These are phyloP conservation scores for Botrytis sinoallii DNA, from an alignment of 2,329 filamentous ascomycete species.

Conservation along the genomic window DNA sequence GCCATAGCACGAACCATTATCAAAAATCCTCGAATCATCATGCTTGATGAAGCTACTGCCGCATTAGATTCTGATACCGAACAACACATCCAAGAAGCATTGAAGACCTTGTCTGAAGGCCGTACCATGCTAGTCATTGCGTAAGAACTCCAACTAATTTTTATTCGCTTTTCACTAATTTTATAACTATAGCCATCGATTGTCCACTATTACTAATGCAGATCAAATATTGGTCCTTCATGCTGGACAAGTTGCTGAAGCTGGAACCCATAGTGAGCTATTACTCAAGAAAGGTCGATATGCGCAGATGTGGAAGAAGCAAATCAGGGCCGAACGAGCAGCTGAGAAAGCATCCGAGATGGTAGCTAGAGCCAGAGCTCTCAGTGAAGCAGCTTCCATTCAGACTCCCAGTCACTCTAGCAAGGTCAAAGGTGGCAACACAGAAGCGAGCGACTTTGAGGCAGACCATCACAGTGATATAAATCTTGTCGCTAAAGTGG, in stretches of 20 bases:
- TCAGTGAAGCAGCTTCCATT: slow-evolving; percentile 31
- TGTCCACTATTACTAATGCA: slow-evolving; percentile 88
- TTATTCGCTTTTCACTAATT: slow-evolving; percentile 78
- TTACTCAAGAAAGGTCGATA: slow-evolving; percentile 70
- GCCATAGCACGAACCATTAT: slow-evolving; percentile 91
- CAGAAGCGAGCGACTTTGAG: slow-evolving; percentile 35
- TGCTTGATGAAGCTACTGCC: slow-evolving; percentile 90
- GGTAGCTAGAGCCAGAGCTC: slow-evolving; percentile 35
- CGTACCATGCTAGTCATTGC: slow-evolving; percentile 95
- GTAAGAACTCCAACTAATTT: slow-evolving; percentile 46
- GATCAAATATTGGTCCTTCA: slow-evolving; percentile 84
- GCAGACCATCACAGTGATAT: slow-evolving; percentile 27
- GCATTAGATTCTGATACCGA: slow-evolving; percentile 90
- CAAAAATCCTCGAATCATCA: slow-evolving; percentile 87
- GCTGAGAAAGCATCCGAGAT: slow-evolving; percentile 51
- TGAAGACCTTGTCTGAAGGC: slow-evolving; percentile 76
- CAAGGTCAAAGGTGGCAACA: slow-evolving; percentile 32
- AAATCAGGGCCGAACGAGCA: slow-evolving; percentile 73
- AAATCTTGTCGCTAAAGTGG: slow-evolving; percentile 22
- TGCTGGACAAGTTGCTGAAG: slow-evolving; percentile 72
- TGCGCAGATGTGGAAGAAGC: slow-evolving; percentile 81
- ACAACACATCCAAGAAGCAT: slow-evolving; percentile 84
- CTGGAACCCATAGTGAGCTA: slow-evolving; percentile 75
- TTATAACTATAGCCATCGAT: slow-evolving; percentile 59
- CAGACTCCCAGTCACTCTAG: slow-evolving; percentile 30